Conservation (phyloP, 139 green algal genomes). For the Edaphochlamys debaryana region DNA sequence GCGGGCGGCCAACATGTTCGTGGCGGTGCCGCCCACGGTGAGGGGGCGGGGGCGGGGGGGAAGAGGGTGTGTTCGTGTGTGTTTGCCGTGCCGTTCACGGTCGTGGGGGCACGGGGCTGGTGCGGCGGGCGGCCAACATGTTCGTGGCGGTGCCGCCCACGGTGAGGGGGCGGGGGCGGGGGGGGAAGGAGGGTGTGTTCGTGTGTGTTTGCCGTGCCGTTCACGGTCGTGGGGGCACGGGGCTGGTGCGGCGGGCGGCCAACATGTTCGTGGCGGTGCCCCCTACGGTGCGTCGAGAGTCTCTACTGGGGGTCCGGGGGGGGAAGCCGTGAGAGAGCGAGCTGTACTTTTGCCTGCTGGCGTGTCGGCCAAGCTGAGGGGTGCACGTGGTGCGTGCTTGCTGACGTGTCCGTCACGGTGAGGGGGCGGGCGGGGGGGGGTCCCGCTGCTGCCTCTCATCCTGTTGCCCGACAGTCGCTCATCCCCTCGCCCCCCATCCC, state of each 20-base stretch:
- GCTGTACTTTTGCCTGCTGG: no score
- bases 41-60: background rate
- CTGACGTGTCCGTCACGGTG: no score
- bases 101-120: no score
- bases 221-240: no score
- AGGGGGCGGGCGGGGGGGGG: no score
- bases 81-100: no score
- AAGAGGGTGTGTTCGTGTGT: background rate
- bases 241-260: slow-evolving; percentile 45
- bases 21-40: slow-evolving; percentile 36
- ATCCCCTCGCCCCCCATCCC: background rate
- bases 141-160: slow-evolving; percentile 31
- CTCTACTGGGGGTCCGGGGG: background rate
- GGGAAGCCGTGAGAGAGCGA: no score
- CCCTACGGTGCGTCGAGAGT: slow-evolving; percentile 9
- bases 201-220: no score
- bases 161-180: slow-evolving; percentile 9
- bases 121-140: slow-evolving; percentile 43
- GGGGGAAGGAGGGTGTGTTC: background rate
- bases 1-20: slow-evolving; percentile 39
- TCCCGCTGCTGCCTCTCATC: no score
- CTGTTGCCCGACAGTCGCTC: background rate
- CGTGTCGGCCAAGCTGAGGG: no score
- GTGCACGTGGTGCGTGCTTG: no score
- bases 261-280: slow-evolving; percentile 44